A percentile compares a stretch with the other conserved stretches of the same genome.
Evolutionary conservation across 2,329 filamentous ascomycete species (phyloP).

Genomic region (Colletotrichum melonis): DNA sequence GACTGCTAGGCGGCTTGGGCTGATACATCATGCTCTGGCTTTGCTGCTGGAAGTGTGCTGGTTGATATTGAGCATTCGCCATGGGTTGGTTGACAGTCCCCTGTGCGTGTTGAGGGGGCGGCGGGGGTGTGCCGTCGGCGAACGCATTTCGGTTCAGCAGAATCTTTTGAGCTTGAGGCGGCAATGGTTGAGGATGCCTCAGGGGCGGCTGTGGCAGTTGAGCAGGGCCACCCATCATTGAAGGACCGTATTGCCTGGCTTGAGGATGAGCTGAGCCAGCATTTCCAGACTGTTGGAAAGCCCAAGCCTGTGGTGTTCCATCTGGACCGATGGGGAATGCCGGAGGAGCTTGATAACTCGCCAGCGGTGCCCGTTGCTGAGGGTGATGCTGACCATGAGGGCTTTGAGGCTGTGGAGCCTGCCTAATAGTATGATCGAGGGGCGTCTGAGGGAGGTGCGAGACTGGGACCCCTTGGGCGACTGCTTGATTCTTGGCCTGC

Average conservation of each 20-base stretch:
- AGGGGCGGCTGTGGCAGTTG: conserved; percentile 34
- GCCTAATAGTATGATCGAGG: conserved; percentile 62
- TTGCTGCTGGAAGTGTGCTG: conserved; percentile 13
- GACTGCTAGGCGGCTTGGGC: conserved; percentile 36
- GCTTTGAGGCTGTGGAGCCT: conserved; percentile 64
- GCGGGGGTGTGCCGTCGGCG: conserved; percentile 36
- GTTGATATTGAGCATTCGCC: conserved; percentile 10
- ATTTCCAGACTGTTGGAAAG: conserved; percentile 8
- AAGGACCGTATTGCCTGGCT: background rate
- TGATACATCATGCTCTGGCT: conserved; percentile 34
- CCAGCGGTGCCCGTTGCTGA: conserved; percentile 21
- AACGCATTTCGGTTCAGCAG: conserved; percentile 20
- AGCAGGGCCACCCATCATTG: background rate
- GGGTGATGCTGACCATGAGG: conserved; percentile 63
- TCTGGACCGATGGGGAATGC: conserved; percentile 41
- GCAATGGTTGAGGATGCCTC: conserved; percentile 61
- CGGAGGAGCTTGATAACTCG: conserved; percentile 44
- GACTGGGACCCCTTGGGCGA: conserved; percentile 35
- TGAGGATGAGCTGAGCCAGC: background rate
- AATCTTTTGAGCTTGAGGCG: conserved; percentile 63
- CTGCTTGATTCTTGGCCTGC: conserved; percentile 47
- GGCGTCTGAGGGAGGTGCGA: conserved; percentile 60
- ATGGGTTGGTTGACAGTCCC: conserved; percentile 17
- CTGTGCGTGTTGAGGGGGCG: conserved; percentile 25
- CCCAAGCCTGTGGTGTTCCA: conserved; percentile 27